Conservation (phyloP, 805 yeast species). For the Starmerella floricola region DNA sequence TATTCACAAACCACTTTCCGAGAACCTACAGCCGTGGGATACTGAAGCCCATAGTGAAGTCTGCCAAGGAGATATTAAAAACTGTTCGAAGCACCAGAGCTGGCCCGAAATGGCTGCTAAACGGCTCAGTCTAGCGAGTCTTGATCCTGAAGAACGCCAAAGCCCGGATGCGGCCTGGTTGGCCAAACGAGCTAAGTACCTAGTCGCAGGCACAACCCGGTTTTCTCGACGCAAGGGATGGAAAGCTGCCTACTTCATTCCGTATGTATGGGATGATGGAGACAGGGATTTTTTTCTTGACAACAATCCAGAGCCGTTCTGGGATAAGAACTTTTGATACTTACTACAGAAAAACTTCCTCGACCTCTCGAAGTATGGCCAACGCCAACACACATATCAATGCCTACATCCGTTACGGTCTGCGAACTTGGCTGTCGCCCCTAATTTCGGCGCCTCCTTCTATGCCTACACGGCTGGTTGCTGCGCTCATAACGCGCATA, state of each 20-base stretch:
- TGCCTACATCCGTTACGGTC: no score
- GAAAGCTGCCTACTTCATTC: slow-evolving; percentile 9
- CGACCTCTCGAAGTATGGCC: no score
- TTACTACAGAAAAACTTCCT: no score
- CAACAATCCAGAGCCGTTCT: slow-evolving; percentile 10
- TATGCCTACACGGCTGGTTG: no score
- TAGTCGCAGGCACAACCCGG: slow-evolving; percentile 12
- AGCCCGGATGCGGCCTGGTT: slow-evolving; percentile 9
- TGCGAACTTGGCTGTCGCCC: no score
- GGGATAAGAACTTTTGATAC: slow-evolving; percentile 12
- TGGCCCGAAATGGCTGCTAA: slow-evolving; percentile 6
- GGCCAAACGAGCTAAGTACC: slow-evolving; percentile 6
- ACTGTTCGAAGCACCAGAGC: slow-evolving; percentile 5
- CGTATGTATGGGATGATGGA: slow-evolving; percentile 13
- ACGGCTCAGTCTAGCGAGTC: not conserved
- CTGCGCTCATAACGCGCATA: no score
- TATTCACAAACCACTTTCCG: not conserved
- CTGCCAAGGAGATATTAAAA: not conserved
- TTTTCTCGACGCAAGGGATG: slow-evolving; percentile 4
- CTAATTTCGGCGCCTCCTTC: no score
- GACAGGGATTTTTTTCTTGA: slow-evolving; percentile 6
- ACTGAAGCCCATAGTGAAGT: not conserved
- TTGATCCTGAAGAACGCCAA: slow-evolving; percentile 1
- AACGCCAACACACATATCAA: no score
- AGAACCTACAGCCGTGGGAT: not conserved